These are phyloP conservation scores for Tetrahymena borealis DNA, from an alignment of 73 alveolate genomes.

Conservation along the genomic window DNA sequence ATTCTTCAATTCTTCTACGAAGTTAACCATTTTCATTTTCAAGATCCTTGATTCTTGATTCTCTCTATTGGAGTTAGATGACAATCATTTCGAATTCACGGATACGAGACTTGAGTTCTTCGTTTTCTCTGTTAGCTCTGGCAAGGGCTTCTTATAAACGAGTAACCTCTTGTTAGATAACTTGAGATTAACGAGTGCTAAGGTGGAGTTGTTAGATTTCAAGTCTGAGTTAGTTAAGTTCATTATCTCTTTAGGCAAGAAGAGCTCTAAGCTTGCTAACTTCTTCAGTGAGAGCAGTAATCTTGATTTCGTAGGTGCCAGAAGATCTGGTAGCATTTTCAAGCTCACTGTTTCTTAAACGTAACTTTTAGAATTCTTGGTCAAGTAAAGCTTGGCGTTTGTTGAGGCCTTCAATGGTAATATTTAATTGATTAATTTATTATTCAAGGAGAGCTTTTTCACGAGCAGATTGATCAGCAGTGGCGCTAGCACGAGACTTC, in stretches of 20 bases:
- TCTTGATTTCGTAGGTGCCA: background rate
- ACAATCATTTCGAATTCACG: background rate
- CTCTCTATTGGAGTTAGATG: background rate
- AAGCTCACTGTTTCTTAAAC: background rate
- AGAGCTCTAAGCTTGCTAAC: background rate
- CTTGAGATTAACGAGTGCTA: background rate
- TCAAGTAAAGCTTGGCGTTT: background rate
- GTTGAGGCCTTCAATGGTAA: background rate
- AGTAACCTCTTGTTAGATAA: background rate
- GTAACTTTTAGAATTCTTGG: background rate
- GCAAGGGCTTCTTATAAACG: background rate
- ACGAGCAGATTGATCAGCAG: background rate
- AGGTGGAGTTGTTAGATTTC: background rate
- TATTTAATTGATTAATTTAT: background rate
- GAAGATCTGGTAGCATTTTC: background rate
- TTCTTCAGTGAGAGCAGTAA: constrained; percentile 1
- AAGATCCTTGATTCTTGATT: background rate
- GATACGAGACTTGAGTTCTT: background rate
- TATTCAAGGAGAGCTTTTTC: background rate
- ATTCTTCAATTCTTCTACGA: background rate
- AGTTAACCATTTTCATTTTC: background rate
- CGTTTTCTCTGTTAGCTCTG: background rate
- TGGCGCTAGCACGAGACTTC: background rate
- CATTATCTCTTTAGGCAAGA: background rate
- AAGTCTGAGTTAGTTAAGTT: background rate